Base-by-base conservation (phyloP, 2,329 filamentous ascomycete species). In the Knoxdaviesia proteae region DNA sequence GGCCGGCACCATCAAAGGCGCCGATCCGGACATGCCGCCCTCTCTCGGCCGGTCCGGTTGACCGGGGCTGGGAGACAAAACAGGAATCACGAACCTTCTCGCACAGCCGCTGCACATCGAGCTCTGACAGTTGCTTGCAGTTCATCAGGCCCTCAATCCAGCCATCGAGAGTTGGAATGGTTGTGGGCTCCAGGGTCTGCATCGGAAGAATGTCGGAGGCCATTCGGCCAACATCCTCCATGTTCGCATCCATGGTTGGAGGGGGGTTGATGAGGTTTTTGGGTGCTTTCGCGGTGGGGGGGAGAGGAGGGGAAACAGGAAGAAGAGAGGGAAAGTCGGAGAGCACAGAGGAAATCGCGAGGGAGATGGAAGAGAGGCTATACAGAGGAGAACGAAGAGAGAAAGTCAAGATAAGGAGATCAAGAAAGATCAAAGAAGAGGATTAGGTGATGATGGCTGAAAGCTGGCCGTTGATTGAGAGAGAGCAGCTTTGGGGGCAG, bases 141-240 rank as follows among this genome's bases (percentile, higher is more conserved):
- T 66, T 77, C 88, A 98, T 96, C 64, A 98, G 70, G 67, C 74
- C 87, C 71, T 94, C 88, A 59, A 98, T 96, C 90, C 90, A 98
- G 57, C 87, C 86, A 60, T 98, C 90, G 49, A 98, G 71, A 47
- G 84, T 94, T 47, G 82, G 77, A 67, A 94, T 90, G 52, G 86
- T 84, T 47, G 87, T 78, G 44, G 88, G 82, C 65, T 96, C 90
- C 34, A 62, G 55, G 47, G 62, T 57, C 55, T 76, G 71, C 44
- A 76, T 67, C 41, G 84, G 75, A 46, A 80, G 75, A 53, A 94
- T 63, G 57, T 80, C 80, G 58, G 83, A 73, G 50, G 86, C 82
- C 55, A 81, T 77, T 64, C 87, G 83, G 56, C 80, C 82, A 53
- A 93, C 86, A 60, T 98, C 90, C 68, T 94, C 88, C 90, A 98